Base-by-base conservation (phyloP, 257 asterid genomes). In the Solanum sitiens region DNA sequence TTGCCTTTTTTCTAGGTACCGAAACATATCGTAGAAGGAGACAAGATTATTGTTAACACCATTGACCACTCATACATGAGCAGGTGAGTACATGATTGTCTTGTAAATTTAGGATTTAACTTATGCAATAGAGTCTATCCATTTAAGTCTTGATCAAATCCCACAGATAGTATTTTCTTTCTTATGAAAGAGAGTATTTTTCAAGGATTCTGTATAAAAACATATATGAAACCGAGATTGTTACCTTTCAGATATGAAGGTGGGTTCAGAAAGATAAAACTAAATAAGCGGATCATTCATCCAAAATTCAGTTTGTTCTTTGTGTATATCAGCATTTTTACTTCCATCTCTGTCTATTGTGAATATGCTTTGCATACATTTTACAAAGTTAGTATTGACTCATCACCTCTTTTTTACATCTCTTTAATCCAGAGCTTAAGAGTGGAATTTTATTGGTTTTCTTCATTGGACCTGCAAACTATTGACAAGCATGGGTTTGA, bases 11-110 rank as follows among this genome's bases (percentile, higher is more conserved):
- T 27, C 83, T 75, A 96, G 98, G 96, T 93, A 88, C 99, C 98
- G n/a, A 91, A 93, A 90, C 96, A 95, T 87, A 89, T 95, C 53
- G 86, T 88, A 89, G 91, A 93, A 2, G 99, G 98, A 82, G 98
- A 95, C 63, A 91, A 89, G 94, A 88, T 96, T 70, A 63, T 95
- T 23, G 77, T 95, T 85, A 94, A 90, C 88, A 95, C 99, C 65
- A 53, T 88, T 0, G 95, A 94, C 75, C 89, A 90, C 90, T 86
- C 96, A 87, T 96, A 95, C 76, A 76, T 90, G 84, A 87, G 95
- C 95, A 95, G 94, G 99, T 96, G 82, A 89, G 92, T 89, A 35
- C 44, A 75, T 80, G 20, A 65, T 80, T 80, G 75, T 83, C 25
- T 65, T 11, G 72, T 63, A n/a, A 63, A 63, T 11, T 2, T 56